Percentiles rank a stretch among this genome's conserved stretches.
These are phyloP conservation scores for Rhizophagus sp. DNA, from an alignment of 192 early-diverging fungal genomes.

Conservation along the genomic window DNA sequence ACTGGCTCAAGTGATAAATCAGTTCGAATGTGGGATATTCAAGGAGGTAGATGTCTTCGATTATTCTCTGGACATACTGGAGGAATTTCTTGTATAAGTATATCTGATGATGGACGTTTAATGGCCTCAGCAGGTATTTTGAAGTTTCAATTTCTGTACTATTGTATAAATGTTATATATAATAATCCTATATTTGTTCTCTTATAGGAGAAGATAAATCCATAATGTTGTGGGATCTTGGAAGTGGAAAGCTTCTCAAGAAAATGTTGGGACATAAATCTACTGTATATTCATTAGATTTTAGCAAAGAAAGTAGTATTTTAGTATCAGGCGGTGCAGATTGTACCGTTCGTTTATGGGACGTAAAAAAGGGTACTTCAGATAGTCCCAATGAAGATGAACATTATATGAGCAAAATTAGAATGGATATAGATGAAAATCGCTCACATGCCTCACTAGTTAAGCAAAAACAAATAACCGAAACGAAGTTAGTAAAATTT, in stretches of 20 bases:
- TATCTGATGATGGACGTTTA: constrained; percentile 89
- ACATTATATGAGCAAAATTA: constrained; percentile 58
- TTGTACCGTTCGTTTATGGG: constrained; percentile 90
- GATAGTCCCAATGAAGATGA: constrained; percentile 11
- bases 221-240: constrained; percentile 92
- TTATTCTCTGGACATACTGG: constrained; percentile 88
- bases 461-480: not conserved
- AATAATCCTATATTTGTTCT: constrained; percentile 35
- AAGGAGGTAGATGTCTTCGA: constrained; percentile 85
- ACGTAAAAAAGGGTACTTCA: constrained; percentile 64
- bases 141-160: too few relatives aligned
- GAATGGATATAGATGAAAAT: constrained; percentile 71
- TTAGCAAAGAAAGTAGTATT: constrained; percentile 78
- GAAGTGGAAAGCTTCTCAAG: constrained; percentile 79
- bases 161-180: too few relatives aligned
- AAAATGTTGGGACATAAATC: constrained; percentile 84
- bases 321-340: constrained; percentile 87
- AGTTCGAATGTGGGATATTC: constrained; percentile 91
- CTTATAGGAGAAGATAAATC: constrained; percentile 70
- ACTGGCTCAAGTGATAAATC: constrained; percentile 92
- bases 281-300: constrained; percentile 80
- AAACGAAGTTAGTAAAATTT: not conserved
- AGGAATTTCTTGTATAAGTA: constrained; percentile 78
- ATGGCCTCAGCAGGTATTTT: constrained; percentile 83
- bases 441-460: not conserved